Conservation (phyloP, 1,284 basidiomycete species). For the Cutaneotrichosporon sp. region DNA sequence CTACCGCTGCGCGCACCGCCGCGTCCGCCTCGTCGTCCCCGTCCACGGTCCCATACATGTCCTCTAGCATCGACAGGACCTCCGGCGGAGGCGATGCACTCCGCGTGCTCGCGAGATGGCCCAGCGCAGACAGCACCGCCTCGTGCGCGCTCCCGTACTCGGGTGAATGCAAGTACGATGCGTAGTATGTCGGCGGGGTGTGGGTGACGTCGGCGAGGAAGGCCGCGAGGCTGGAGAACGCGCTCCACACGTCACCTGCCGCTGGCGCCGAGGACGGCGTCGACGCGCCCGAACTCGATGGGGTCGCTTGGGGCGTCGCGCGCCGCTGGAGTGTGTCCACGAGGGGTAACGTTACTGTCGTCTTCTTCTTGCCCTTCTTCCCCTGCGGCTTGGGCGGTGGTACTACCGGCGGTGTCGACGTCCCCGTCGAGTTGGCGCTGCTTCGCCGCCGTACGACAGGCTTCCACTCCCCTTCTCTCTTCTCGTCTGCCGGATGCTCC, state of each 20-base stretch:
- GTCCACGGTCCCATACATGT: conserved; percentile 28
- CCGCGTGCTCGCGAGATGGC: conserved; percentile 18
- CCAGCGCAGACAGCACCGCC: conserved; percentile 31
- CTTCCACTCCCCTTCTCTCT: not conserved
- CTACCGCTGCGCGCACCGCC: conserved; percentile 28
- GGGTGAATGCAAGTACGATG: conserved; percentile 34
- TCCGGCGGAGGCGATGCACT: not conserved
- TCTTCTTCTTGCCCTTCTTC: conserved; percentile 6
- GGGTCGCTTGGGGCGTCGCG: conserved; percentile 7
- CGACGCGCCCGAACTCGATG: not conserved
- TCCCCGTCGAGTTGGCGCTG: not conserved
- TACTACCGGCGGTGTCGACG: not conserved
- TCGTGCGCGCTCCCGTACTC: conserved; percentile 31
- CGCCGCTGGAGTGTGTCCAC: conserved; percentile 39
- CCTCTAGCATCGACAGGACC: conserved; percentile 25
- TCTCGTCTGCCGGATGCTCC: not conserved
- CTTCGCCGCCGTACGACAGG: not conserved
- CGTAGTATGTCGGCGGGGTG: conserved; percentile 24
- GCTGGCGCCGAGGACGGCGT: conserved; percentile 8
- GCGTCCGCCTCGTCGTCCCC: conserved; percentile 1
- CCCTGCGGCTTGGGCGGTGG: not conserved
- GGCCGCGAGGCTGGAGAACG: conserved; percentile 33
- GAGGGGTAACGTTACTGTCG: conserved; percentile 22
- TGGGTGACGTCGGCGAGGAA: conserved; percentile 31
- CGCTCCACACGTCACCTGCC: conserved; percentile 30